Evolutionary conservation across 208 protist species (phyloP).

Genomic region (Trypanosoma cruzi): DNA sequence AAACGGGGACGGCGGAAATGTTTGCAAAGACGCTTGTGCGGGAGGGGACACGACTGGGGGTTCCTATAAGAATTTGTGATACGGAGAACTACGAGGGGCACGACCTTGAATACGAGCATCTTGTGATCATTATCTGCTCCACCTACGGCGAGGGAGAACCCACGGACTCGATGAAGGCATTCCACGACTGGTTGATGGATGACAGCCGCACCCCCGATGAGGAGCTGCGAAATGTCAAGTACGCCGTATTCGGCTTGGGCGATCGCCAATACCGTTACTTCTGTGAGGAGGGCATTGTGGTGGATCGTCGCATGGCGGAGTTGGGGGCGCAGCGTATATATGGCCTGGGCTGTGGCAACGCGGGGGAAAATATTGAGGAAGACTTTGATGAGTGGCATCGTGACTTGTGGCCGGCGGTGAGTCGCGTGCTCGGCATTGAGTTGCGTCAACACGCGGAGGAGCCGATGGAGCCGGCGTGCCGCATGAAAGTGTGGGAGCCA

Average conservation of each 20-base stretch:
- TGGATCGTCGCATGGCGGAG: constrained; percentile 90
- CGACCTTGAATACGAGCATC: constrained; percentile 61
- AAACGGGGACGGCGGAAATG: constrained; percentile 91
- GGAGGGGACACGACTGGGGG: constrained; percentile 65
- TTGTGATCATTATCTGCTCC: constrained; percentile 82
- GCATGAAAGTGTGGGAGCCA: constrained; percentile 83
- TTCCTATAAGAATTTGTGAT: constrained; percentile 59
- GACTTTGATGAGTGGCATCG: constrained; percentile 86
- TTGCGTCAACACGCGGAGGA: constrained; percentile 69
- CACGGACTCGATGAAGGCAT: constrained; percentile 90
- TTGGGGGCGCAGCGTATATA: constrained; percentile 87
- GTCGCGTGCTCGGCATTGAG: constrained; percentile 70
- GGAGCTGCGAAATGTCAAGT: constrained; percentile 77
- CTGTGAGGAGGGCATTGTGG: constrained; percentile 80
- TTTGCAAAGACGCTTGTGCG: constrained; percentile 86
- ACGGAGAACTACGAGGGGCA: constrained; percentile 67
- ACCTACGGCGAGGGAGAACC: constrained; percentile 93
- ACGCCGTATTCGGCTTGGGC: constrained; percentile 90
- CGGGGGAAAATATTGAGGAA: constrained; percentile 80
- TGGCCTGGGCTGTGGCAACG: constrained; percentile 76
- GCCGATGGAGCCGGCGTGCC: constrained; percentile 84
- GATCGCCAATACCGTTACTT: constrained; percentile 93
- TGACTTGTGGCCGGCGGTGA: constrained; percentile 84
- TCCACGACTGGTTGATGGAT: constrained; percentile 87
- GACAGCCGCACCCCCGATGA: constrained; percentile 47